These are phyloP conservation scores for Aspergillus ibericus DNA, from an alignment of 2,329 filamentous ascomycete species.

Conservation along the genomic window DNA sequence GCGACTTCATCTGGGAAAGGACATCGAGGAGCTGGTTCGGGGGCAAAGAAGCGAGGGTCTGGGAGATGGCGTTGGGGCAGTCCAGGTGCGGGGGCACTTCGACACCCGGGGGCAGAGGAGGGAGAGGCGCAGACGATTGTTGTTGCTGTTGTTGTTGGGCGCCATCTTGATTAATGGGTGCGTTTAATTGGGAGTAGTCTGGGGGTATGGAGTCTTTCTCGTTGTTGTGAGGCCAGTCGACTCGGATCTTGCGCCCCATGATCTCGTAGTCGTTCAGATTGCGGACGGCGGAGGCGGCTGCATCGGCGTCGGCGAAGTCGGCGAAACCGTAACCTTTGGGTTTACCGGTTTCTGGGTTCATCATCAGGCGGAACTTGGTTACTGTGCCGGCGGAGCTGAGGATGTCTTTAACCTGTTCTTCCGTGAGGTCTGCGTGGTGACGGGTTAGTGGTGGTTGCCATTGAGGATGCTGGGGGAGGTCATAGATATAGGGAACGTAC, in stretches of 20 bases:
- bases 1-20: conserved; percentile 87
- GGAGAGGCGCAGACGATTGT: conserved; percentile 59
- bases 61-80: conserved; percentile 86
- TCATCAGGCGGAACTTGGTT: conserved; percentile 86
- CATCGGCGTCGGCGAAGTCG: conserved; percentile 89
- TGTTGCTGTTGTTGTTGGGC: neutral
- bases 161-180: neutral
- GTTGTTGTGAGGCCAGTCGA: conserved; percentile 95
- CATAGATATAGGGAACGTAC: conserved; percentile 60
- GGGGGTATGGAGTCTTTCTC: conserved; percentile 64
- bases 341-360: conserved; percentile 90
- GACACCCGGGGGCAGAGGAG: conserved; percentile 78
- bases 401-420: conserved; percentile 93
- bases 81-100: conserved; percentile 80
- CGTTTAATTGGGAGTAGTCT: conserved; percentile 40
- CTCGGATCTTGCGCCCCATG: conserved; percentile 88
- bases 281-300: conserved; percentile 88
- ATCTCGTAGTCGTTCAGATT: conserved; percentile 95
- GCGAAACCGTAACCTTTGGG: conserved; percentile 97
- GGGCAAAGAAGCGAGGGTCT: conserved; percentile 82
- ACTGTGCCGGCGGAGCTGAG: conserved; percentile 89
- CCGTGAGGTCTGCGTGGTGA: conserved; percentile 71
- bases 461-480: conserved; percentile 17
- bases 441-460: neutral
- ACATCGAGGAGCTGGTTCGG: conserved; percentile 90